Evolutionary conservation across 345 rosid species (phyloP), one percentile per base, ranked within the genome.

Genomic region (Arabidopsis arenosa): DNA sequence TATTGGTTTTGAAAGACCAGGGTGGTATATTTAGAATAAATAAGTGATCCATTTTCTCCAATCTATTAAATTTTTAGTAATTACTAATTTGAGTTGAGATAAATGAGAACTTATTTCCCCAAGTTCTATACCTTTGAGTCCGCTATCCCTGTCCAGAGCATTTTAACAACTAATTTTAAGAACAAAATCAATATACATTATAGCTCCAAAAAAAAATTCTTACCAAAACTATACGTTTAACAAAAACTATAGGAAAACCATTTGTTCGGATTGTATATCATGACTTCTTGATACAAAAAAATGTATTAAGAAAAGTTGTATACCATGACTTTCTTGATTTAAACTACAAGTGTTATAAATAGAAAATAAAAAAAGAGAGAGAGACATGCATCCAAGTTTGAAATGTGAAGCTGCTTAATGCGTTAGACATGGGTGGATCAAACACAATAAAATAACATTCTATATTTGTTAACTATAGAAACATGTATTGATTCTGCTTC

Each of bases 341-440:
- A 28, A 28, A 28, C 8, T 11, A 26, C 58, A 53, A 28, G 59
- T 54, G 15, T 53, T 53, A 54, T 30, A 32, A 56, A 56, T 13
- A 56, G 39, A 30, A 30, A 21, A 10, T 1, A 36, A 37, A 7
- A 30, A 21, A 5, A 2, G 6, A 9, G 1, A 53, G 7, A 26
- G 45, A 23, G 45, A 17, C 68, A 63, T 63, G 68, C 53, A 63
- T 63, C 53, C 68, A 63, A 63, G 68, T 63, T 63, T 43, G 53
- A 63, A 43, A 26, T 4, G 15, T 21, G 35, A 62, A 23, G 9
- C 47, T 12, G 68, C 37, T 44, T 63, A 63, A 43, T 63, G 68
- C 68, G 68, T 63, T 8, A 32, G 68, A 63, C 68, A 44, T 63
- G 68, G 53, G 52, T 26, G 14, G 68, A 63, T 63, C 68, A 43